Evolutionary conservation across 2,329 filamentous ascomycete genomes (phyloP), one percentile per base, ranked within the genome.

Genomic region (Alternaria dauci): DNA sequence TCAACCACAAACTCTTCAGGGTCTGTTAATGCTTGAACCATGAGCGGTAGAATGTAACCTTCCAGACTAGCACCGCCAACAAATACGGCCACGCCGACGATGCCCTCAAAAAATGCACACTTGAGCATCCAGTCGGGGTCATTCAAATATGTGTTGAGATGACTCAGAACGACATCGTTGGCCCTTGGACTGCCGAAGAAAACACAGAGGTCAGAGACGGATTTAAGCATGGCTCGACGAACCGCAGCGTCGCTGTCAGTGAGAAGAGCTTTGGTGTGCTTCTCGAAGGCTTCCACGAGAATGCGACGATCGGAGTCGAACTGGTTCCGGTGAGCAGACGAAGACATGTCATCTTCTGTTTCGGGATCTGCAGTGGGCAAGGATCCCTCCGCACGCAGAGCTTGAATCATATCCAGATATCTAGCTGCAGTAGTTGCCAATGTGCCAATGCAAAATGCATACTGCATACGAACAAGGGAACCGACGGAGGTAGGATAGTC

Each of bases 101-200:
- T 93, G 0, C 93, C 92, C 73, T 97, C 94, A 72, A 99, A 97
- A 75, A 98, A 98, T 3, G 94, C 93, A 71, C 93, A 97, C 77
- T 97, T 97, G 32, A 99, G 82, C 76, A 93, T 93, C 95, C 95
- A 99, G 76, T 99, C 94, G 42, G 91, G 88, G 71, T 98, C 95
- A 68, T 99, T 99, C 8, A 99, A 81, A 71, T 99, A 99, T 0
- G 95, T 99, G 74, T 98, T 98, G 28, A 99, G 83, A 80, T 99
- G 95, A 32, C 93, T 96, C 23, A 99, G 82, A 16, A 99, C 89
- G n/a, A 99, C 92, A 74, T 99, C 95, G 76, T 96, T 97, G 1
- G 94, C 91, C 72, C 93, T 91, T n/a, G 89, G 86, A 62, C 91
- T 94, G 3, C 93, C 93, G 68, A 99, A 98, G 78, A 99, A 98